These are phyloP conservation scores for Craspedostauros australis DNA, from an alignment of 108 stramenopile genomes.

Conservation along the genomic window DNA sequence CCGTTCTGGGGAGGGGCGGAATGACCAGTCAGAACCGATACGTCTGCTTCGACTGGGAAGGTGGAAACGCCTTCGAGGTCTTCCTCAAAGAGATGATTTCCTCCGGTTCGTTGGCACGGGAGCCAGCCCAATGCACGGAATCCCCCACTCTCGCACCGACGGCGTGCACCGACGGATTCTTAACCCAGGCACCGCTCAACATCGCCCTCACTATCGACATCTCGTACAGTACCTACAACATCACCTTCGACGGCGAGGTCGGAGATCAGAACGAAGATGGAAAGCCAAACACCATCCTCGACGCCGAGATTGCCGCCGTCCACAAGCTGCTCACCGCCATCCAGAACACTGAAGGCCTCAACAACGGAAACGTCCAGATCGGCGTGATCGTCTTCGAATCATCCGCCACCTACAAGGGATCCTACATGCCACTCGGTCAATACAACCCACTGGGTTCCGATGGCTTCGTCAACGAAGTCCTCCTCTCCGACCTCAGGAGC, in stretches of 20 bases:
- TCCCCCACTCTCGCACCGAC: slow-evolving; percentile 6
- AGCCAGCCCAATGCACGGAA: not conserved
- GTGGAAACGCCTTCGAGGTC: not conserved
- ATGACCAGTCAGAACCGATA: not conserved
- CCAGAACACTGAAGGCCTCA: slow-evolving; percentile 1
- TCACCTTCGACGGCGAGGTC: slow-evolving; percentile 2
- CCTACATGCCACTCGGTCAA: not conserved
- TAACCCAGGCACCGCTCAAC: slow-evolving; percentile 6
- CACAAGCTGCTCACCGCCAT: slow-evolving; percentile 10
- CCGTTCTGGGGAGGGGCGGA: not conserved
- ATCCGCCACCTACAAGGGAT: slow-evolving; percentile 1
- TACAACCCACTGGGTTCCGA: too few species aligned
- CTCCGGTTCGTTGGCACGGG: not conserved
- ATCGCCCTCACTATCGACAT: slow-evolving; percentile 23
- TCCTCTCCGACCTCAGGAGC: not conserved
- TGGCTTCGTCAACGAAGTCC: not conserved
- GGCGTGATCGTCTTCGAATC: slow-evolving; percentile 19
- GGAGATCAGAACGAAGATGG: slow-evolving; percentile 28
- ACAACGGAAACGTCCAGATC: slow-evolving; percentile 24
- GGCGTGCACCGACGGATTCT: slow-evolving; percentile 5
- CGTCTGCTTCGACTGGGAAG: not conserved
- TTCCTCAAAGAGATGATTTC: not conserved
- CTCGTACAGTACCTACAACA: slow-evolving; percentile 8
- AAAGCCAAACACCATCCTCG: slow-evolving; percentile 19
- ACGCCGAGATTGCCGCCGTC: slow-evolving; percentile 21